These are phyloP conservation scores for Barbarea vulgaris DNA, from an alignment of 345 rosid species.

Conservation along the genomic window DNA sequence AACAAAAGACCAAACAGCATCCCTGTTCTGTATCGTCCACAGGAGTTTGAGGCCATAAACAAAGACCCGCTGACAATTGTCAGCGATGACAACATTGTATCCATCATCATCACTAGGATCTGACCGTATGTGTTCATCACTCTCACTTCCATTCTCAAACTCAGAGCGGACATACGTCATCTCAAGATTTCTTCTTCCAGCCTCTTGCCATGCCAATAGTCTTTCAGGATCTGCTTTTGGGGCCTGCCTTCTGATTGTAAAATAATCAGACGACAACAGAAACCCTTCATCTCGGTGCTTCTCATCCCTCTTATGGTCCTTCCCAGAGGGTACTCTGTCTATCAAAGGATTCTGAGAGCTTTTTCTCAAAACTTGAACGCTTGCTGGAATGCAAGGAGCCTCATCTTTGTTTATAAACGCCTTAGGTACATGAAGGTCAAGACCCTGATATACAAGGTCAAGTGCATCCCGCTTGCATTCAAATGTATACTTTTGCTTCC, in stretches of 20 bases:
- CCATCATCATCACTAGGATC: slow-evolving; percentile 98
- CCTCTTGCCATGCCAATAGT: slow-evolving; percentile 97
- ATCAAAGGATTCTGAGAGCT: slow-evolving; percentile 57
- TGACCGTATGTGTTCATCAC: slow-evolving; percentile 87
- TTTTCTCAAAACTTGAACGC: slow-evolving; percentile 60
- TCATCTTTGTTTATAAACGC: slow-evolving; percentile 66
- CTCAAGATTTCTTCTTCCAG: slow-evolving; percentile 94
- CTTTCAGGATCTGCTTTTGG: slow-evolving; percentile 90
- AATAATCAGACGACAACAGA: slow-evolving; percentile 88
- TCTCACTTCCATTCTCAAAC: slow-evolving; percentile 95
- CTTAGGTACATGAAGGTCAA: slow-evolving; percentile 88
- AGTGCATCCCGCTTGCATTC: slow-evolving; percentile 88
- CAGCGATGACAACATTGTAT: slow-evolving; percentile 91
- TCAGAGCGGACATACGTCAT: slow-evolving; percentile 93
- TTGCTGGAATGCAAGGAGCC: slow-evolving; percentile 49
- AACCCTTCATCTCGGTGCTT: slow-evolving; percentile 91
- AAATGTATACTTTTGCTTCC: slow-evolving; percentile 87
- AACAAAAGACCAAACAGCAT: slow-evolving; percentile 97
- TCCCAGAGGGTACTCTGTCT: slow-evolving; percentile 71
- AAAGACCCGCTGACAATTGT: slow-evolving; percentile 91
- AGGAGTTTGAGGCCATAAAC: slow-evolving; percentile 93
- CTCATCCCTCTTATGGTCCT: slow-evolving; percentile 51
- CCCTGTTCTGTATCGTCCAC: slow-evolving; percentile 88
- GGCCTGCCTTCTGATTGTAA: slow-evolving; percentile 93
- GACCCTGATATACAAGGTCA: slow-evolving; percentile 95